Evolutionary conservation across 2,329 filamentous ascomycete species (phyloP).

Genomic region (Lasiodiplodia gonubiensis): DNA sequence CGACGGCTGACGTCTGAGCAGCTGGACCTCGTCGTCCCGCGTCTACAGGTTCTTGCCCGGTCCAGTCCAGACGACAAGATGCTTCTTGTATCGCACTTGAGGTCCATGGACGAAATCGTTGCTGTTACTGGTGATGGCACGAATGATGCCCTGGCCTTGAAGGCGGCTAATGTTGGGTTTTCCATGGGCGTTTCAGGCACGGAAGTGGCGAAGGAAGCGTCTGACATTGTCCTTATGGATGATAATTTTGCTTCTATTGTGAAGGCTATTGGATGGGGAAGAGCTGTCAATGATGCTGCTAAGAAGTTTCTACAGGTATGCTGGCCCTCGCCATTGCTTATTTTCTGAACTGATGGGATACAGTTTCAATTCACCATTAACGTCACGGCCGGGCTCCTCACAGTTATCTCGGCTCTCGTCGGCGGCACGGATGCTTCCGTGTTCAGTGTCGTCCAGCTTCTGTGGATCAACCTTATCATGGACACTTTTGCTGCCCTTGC

Average conservation of each 20-base stretch:
- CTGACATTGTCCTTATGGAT: constrained; percentile 49
- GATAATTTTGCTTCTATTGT: constrained; percentile 51
- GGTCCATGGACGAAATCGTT: constrained; percentile 62
- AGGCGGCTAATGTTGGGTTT: constrained; percentile 49
- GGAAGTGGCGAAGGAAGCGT: constrained; percentile 49
- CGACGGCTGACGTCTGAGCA: constrained; percentile 64
- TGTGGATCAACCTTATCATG: constrained; percentile 95
- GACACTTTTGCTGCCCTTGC: constrained; percentile 88
- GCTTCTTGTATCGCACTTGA: constrained; percentile 67
- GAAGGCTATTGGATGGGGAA: constrained; percentile 49
- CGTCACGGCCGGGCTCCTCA: constrained; percentile 78
- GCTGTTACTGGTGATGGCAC: constrained; percentile 50
- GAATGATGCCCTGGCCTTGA: constrained; percentile 49
- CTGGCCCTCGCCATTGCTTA: no score
- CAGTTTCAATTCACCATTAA: constrained; percentile 81
- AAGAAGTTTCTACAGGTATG: constrained; percentile 67
- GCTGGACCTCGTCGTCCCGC: constrained; percentile 63
- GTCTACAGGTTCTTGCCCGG: constrained; percentile 70
- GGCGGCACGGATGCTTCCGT: constrained; percentile 74
- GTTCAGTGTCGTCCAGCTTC: constrained; percentile 81
- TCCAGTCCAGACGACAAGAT: constrained; percentile 74
- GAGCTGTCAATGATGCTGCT: constrained; percentile 49
- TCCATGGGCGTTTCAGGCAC: constrained; percentile 48
- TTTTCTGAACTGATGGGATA: background rate
- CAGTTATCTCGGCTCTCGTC: constrained; percentile 82